Percentiles rank a stretch among this genome's conserved stretches.
Conservation (phyloP, 306 rosid species). For the Quercus variabilis region DNA sequence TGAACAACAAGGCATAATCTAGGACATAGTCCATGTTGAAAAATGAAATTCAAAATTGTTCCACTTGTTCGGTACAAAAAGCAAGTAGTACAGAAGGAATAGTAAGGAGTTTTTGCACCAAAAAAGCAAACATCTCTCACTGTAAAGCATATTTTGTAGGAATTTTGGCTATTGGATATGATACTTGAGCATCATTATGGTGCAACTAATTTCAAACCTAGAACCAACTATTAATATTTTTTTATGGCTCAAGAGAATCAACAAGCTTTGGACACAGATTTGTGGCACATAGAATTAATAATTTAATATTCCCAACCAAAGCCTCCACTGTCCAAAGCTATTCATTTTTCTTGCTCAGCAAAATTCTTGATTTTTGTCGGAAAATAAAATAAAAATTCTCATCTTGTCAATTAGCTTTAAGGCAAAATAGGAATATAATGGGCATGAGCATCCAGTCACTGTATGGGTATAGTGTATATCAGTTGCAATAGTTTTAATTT, state of each 20-base stretch:
- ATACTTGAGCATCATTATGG: not conserved
- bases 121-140: not conserved
- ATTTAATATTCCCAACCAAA: no score
- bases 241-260: not conserved
- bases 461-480: not conserved
- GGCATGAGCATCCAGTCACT: not conserved
- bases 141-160: not conserved
- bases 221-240: not conserved
- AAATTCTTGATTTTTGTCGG: not conserved
- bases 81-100: not conserved
- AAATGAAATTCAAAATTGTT: not conserved
- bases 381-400: not conserved
- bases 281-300: not conserved
- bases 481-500: not conserved
- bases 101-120: not conserved
- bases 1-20: not conserved
- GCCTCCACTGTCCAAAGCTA: not conserved
- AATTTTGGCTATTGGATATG: not conserved
- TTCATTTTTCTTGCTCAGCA: not conserved
- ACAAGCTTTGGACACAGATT: not conserved
- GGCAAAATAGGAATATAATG: not conserved
- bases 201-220: not conserved
- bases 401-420: not conserved
- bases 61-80: not conserved
- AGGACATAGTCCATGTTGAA: not conserved